Evolutionary conservation across 2,329 filamentous ascomycete genomes (phyloP).

Genomic region (Xylariaceae sp.): DNA sequence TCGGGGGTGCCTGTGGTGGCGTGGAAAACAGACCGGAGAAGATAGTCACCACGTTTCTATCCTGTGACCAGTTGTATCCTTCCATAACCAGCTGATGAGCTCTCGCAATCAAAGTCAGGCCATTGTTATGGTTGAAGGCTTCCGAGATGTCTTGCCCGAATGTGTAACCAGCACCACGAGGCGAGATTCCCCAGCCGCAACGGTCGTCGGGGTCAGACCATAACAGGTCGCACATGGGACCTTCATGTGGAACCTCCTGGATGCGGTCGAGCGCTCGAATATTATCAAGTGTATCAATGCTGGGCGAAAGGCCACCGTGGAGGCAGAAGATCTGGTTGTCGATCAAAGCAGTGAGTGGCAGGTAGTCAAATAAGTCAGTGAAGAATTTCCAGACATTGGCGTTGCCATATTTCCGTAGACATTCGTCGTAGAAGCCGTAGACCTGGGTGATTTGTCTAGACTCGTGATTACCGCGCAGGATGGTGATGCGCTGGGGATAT

Average conservation of each 20-base stretch:
- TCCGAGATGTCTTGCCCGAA: slow-evolving; percentile 97
- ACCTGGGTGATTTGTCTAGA: slow-evolving; percentile 98
- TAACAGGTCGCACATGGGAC: slow-evolving; percentile 94
- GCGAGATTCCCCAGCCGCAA: slow-evolving; percentile 93
- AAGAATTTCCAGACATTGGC: slow-evolving; percentile 99
- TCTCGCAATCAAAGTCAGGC: slow-evolving; percentile 87
- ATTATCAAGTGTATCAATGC: slow-evolving; percentile 91
- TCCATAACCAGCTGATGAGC: slow-evolving; percentile 99
- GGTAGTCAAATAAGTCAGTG: slow-evolving; percentile 97
- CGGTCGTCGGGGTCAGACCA: slow-evolving; percentile 98
- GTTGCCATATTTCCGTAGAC: slow-evolving; percentile 96
- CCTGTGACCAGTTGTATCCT: slow-evolving; percentile 99
- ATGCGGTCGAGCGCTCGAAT: slow-evolving; percentile 93
- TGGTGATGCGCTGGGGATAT: slow-evolving; percentile 96
- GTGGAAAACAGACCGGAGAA: slow-evolving; percentile 69
- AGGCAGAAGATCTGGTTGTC: slow-evolving; percentile 99
- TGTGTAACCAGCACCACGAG: slow-evolving; percentile 89
- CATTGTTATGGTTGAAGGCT: slow-evolving; percentile 99
- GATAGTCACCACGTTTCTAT: slow-evolving; percentile 96
- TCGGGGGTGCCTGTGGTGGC: not conserved
- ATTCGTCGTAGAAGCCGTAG: slow-evolving; percentile 99
- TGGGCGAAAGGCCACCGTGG: slow-evolving; percentile 93
- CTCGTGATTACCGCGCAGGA: slow-evolving; percentile 98
- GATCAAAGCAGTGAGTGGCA: slow-evolving; percentile 93
- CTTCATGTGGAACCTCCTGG: slow-evolving; percentile 97